Evolutionary conservation across 148 eudicot genomes (phyloP).

Genomic region (Rhododendron ovatum): DNA sequence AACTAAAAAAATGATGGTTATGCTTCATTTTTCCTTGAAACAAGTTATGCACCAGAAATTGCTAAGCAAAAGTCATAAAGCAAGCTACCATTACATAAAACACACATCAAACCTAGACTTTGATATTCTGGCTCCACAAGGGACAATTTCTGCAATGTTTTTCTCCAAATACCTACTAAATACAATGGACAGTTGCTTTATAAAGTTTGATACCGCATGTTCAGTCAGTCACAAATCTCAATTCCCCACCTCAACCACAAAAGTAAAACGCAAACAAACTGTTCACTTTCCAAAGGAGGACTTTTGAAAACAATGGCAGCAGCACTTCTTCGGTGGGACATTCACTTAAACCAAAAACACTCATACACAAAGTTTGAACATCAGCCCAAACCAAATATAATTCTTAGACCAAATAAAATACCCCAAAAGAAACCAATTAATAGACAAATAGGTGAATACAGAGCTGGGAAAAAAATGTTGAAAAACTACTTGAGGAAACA

Average conservation of each 20-base stretch:
- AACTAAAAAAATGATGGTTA: neutral
- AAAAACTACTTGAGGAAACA: neutral
- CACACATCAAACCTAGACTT: neutral
- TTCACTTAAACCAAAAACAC: neutral
- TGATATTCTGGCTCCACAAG: neutral
- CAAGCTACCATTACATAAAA: neutral
- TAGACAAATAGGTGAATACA: neutral
- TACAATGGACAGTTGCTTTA: no score
- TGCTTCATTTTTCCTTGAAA: neutral
- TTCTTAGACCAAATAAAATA: neutral
- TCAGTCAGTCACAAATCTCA: no score
- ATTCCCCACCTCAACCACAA: no score
- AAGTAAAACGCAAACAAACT: no score
- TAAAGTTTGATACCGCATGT: no score
- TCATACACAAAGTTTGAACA: neutral
- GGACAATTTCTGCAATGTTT: neutral
- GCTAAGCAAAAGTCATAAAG: neutral
- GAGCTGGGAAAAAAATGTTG: neutral
- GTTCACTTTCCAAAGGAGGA: neutral
- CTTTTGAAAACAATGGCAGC: neutral
- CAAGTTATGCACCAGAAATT: neutral
- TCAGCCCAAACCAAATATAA: neutral
- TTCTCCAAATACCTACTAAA: no score
- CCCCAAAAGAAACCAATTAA: neutral
- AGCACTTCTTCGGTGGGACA: neutral